Evolutionary conservation across 2,329 filamentous ascomycete genomes (phyloP).

Genomic region (Phyllosticta citriasiana): DNA sequence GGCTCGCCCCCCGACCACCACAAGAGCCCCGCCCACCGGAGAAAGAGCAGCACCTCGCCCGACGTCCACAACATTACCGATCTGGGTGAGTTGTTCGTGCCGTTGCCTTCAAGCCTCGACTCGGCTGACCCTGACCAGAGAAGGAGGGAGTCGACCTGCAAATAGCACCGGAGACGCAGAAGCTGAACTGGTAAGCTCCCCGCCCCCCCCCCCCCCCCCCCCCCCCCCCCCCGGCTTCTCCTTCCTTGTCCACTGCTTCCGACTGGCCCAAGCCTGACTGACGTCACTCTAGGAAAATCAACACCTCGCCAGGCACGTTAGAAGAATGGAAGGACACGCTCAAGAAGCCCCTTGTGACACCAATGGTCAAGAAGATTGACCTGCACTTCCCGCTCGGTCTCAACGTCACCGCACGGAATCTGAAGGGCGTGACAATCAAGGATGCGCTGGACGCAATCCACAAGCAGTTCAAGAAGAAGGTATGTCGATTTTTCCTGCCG

Average conservation of each 20-base stretch:
- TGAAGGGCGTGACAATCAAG: slow-evolving; percentile 94
- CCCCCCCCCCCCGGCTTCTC: background rate
- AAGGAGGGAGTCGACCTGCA: slow-evolving; percentile 60
- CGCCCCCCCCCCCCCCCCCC: too few relatives aligned
- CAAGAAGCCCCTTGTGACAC: slow-evolving; percentile 68
- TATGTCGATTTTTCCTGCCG: slow-evolving; percentile 32
- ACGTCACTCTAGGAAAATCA: slow-evolving; percentile 65
- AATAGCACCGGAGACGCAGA: slow-evolving; percentile 74
- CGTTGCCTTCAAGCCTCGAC: background rate
- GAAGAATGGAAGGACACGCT: slow-evolving; percentile 72
- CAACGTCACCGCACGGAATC: slow-evolving; percentile 79
- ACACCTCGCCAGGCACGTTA: slow-evolving; percentile 66
- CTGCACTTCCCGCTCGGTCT: slow-evolving; percentile 82
- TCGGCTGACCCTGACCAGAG: slow-evolving; percentile 46
- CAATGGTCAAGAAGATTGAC: slow-evolving; percentile 88
- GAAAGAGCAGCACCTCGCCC: slow-evolving; percentile 57
- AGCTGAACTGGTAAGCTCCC: slow-evolving; percentile 70
- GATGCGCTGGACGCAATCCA: slow-evolving; percentile 91
- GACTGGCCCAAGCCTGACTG: background rate
- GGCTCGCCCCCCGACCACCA: slow-evolving; percentile 57
- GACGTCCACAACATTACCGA: slow-evolving; percentile 78
- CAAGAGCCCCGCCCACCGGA: slow-evolving; percentile 50
- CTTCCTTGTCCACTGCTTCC: background rate
- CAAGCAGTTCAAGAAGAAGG: slow-evolving; percentile 96
- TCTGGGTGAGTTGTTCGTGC: slow-evolving; percentile 54